These are phyloP conservation scores for Funneliformis caledonium DNA, from an alignment of 371 early-diverging fungal genomes.

Conservation along the genomic window DNA sequence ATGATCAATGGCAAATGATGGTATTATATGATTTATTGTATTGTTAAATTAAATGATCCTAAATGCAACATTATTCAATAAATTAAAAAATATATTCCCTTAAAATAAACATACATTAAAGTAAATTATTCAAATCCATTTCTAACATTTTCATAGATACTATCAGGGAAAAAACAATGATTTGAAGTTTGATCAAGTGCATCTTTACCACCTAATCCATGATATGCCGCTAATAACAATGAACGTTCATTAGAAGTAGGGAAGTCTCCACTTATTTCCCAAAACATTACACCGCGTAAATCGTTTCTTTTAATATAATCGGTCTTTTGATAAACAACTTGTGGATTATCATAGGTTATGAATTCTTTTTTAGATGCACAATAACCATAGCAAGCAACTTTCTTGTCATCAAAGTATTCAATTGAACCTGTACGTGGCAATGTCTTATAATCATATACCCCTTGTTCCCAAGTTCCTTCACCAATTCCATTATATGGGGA, in stretches of 20 bases:
- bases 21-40: no score
- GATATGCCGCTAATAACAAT: conserved; percentile 52
- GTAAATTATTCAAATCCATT: conserved; percentile 44
- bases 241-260: conserved; percentile 52
- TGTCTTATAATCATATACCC: conserved; percentile 76
- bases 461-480: conserved; percentile 82
- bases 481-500: conserved; percentile 66
- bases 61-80: background rate
- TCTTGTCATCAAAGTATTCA: conserved; percentile 69
- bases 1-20: no score
- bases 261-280: conserved; percentile 78
- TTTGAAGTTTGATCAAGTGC: conserved; percentile 51
- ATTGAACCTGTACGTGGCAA: conserved; percentile 69
- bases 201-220: conserved; percentile 45
- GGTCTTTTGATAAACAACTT: conserved; percentile 73
- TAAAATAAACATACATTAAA: background rate
- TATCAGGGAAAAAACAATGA: conserved; percentile 55
- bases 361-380: conserved; percentile 66
- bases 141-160: conserved; percentile 60
- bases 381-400: conserved; percentile 78
- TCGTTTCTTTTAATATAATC: conserved; percentile 65
- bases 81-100: background rate
- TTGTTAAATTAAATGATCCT: no score
- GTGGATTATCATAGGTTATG: conserved; percentile 82
- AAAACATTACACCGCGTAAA: conserved; percentile 86